Evolutionary conservation across 495 filamentous ascomycete species (phyloP).

Genomic region (Opeltia flavorubescens): DNA sequence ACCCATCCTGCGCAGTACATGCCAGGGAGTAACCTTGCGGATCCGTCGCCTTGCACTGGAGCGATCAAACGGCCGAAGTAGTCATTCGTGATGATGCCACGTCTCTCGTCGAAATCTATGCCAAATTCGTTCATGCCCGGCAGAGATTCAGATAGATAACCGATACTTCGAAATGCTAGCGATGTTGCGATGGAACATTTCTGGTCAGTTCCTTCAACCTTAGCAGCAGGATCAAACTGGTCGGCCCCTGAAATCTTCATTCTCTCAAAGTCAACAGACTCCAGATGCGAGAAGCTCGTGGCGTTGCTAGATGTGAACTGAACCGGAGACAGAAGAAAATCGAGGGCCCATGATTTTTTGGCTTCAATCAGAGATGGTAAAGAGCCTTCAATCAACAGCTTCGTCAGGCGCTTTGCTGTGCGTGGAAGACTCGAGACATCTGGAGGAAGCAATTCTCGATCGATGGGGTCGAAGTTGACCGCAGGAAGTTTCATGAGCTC

Average conservation of each 20-base stretch:
- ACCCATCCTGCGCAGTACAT: slow-evolving; percentile 95
- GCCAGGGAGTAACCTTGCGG: slow-evolving; percentile 42
- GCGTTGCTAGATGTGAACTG: slow-evolving; percentile 42
- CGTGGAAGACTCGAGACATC: slow-evolving; percentile 49
- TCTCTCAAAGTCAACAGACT: slow-evolving; percentile 49
- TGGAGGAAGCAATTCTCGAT: slow-evolving; percentile 46
- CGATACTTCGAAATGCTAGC: slow-evolving; percentile 79
- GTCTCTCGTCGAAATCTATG: slow-evolving; percentile 59
- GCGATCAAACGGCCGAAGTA: slow-evolving; percentile 55
- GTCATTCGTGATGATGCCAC: slow-evolving; percentile 78
- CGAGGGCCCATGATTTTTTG: slow-evolving; percentile 63
- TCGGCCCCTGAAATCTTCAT: slow-evolving; percentile 38
- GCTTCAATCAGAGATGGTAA: slow-evolving; percentile 29
- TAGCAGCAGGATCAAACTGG: slow-evolving; percentile 34
- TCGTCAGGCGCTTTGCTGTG: slow-evolving; percentile 58
- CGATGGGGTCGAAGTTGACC: slow-evolving; percentile 58
- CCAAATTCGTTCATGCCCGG: slow-evolving; percentile 62
- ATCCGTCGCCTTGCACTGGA: slow-evolving; percentile 4
- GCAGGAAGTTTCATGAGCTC: slow-evolving; percentile 68
- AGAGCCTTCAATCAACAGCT: slow-evolving; percentile 66
- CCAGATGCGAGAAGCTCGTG: slow-evolving; percentile 30
- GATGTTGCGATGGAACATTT: slow-evolving; percentile 35
- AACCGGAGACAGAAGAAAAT: slow-evolving; percentile 66
- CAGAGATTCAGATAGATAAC: slow-evolving; percentile 70
- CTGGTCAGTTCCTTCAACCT: slow-evolving; percentile 34